A percentile compares a stretch with the other conserved stretches of the same genome.
These are phyloP conservation scores for Penicillium soppii DNA, from an alignment of 495 filamentous ascomycete species.

Conservation along the genomic window DNA sequence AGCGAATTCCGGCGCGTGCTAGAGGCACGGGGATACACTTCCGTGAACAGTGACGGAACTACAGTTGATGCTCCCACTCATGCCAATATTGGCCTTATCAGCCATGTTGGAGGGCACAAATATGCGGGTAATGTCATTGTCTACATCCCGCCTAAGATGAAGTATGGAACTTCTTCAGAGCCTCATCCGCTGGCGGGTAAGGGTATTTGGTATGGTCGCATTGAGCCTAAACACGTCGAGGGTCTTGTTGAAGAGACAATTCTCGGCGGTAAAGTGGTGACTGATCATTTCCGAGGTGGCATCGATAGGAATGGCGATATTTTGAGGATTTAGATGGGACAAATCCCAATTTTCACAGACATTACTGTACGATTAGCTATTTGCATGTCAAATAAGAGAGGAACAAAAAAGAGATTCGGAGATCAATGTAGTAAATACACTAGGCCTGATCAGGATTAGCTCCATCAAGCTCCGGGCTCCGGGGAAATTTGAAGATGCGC, in stretches of 20 bases:
- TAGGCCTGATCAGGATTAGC: conserved; percentile 29
- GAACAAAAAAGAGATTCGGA: no score
- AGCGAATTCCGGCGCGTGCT: conserved; percentile 63
- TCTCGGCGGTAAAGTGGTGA: conserved; percentile 66
- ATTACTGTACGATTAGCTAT: conserved; percentile 2
- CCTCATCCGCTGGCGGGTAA: conserved; percentile 64
- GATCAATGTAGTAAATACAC: conserved; percentile 4
- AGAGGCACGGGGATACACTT: conserved; percentile 29
- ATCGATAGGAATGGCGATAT: conserved; percentile 40
- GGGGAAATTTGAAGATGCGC: conserved; percentile 26
- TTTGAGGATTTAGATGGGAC: conserved; percentile 30
- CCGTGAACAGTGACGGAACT: conserved; percentile 9
- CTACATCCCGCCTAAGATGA: conserved; percentile 69
- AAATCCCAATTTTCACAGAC: neutral
- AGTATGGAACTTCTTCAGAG: conserved; percentile 15
- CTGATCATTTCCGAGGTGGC: conserved; percentile 64
- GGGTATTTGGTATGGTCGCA: conserved; percentile 91
- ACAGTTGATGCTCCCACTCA: conserved; percentile 30
- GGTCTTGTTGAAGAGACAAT: conserved; percentile 84
- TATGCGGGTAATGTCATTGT: conserved; percentile 93
- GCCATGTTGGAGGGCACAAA: conserved; percentile 90
- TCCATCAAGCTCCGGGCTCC: conserved; percentile 11
- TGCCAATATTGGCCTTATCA: conserved; percentile 70
- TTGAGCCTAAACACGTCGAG: conserved; percentile 83
- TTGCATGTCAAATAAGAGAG: neutral